Base-by-base conservation (phyloP, 495 filamentous ascomycete genomes). In the Penicillium roqueforti region DNA sequence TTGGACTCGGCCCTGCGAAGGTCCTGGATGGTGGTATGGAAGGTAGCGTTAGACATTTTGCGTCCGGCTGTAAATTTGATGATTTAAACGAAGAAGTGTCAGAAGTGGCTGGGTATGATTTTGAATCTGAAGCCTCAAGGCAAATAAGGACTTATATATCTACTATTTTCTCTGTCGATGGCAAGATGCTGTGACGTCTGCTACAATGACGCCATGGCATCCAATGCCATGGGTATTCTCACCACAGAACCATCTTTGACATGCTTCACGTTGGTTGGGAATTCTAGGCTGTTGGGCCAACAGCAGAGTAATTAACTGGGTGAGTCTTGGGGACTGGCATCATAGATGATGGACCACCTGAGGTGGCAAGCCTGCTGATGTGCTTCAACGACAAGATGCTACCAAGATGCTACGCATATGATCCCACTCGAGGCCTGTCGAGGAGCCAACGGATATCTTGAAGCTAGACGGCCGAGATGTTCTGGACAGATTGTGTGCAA, bases 21-120 rank as follows among this genome's bases (percentile, higher is more conserved):
- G 59, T 82, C 76, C 57, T 82, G 69, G 32, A 61, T 62, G 55
- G 79, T 82, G 37, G 68, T 66, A 69, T 81, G 76, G 68, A 74
- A 81, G 51, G 75, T 81, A 36, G 65, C 37, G 13, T 77, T 72
- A 36, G 78, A 68, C 78, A 82, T 80, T 62, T 59, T 40, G 25
- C 26, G 41, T 49, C 16, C 38, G 38, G 34, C 36, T 22, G 34
- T 26, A 16, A 40, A 29, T 9, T 25, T 22, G 25, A 11, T 16
- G 16, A 11, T 19, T 16, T 42, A 16, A 4, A 34, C 9, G 32
- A 14, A n/a, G 20, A n/a, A 28, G 13, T 26, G n/a, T 16, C 19
- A 36, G 34, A 37, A 36, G 6, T n/a, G 14, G 6, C 25, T 34
- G 16, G 10, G 22, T 16, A 36, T 8, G 4, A 18, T 18, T 22